phyloP scores from a whole-genome alignment of 169 alveolate species.

The Eimeria falciformis region DNA sequence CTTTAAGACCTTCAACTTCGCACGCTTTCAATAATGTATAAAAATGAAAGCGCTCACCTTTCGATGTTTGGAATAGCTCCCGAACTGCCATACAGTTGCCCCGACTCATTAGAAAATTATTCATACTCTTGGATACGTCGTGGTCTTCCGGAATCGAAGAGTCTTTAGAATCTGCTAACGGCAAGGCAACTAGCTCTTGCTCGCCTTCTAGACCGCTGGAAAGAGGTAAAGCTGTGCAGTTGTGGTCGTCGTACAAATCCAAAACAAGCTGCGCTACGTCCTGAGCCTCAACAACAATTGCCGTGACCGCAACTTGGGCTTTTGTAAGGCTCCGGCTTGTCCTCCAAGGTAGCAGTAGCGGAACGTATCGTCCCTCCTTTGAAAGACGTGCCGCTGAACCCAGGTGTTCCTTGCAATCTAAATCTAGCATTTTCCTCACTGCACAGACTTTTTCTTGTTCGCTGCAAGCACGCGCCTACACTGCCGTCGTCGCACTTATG shows the following conservation, averaged over 20 bases:
- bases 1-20: too few species aligned
- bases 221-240: background rate
- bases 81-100: slow-evolving; percentile 61
- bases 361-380: slow-evolving; percentile 50
- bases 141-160: background rate
- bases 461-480: background rate
- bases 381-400: background rate
- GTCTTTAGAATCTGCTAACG: background rate
- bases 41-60: background rate
- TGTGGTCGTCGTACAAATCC: slow-evolving; percentile 28
- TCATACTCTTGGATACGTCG: slow-evolving; percentile 41
- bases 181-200: slow-evolving; percentile 50
- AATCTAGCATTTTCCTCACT: slow-evolving; percentile 21
- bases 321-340: background rate
- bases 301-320: slow-evolving; percentile 25
- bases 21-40: background rate
- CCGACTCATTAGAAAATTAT: slow-evolving; percentile 9
- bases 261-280: slow-evolving; percentile 42
- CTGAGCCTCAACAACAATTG: slow-evolving; percentile 39
- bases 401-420: slow-evolving; percentile 17
- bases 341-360: slow-evolving; percentile 37
- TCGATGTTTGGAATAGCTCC: slow-evolving; percentile 17
- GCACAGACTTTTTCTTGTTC: slow-evolving; percentile 13
- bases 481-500: background rate
- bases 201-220: background rate